Conservation (phyloP, 306 rosid species). For the Cucurbita moschata region DNA sequence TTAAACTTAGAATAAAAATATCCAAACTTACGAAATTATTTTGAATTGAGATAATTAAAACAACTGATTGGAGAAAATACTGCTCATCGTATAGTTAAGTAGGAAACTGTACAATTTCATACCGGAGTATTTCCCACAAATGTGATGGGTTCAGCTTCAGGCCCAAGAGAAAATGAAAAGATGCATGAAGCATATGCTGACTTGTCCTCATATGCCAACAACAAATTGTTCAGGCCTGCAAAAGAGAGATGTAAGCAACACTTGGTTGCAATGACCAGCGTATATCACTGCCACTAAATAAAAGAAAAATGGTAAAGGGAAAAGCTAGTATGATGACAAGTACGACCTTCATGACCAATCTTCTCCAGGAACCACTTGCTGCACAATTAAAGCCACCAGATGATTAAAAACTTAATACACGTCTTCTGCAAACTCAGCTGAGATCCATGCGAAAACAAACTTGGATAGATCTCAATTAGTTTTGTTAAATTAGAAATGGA, state of each 20-base stretch:
- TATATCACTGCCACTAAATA: slow-evolving; percentile 6
- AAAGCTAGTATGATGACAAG: not conserved
- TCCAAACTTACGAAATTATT: not conserved
- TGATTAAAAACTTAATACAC: not conserved
- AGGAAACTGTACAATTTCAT: slow-evolving; percentile 1
- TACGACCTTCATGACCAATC: slow-evolving; percentile 80
- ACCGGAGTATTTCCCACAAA: slow-evolving; percentile 84
- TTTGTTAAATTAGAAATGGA: not conserved
- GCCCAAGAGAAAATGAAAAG: slow-evolving; percentile 63
- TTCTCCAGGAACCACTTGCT: slow-evolving; percentile 99
- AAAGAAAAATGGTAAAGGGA: not conserved
- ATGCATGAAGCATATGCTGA: slow-evolving; percentile 82
- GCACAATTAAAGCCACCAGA: slow-evolving; percentile 28
- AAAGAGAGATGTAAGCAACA: slow-evolving; percentile 8
- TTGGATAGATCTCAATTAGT: not conserved
- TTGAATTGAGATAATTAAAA: not conserved
- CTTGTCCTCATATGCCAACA: slow-evolving; percentile 87
- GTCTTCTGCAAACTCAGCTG: not conserved
- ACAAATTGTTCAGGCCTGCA: slow-evolving; percentile 80
- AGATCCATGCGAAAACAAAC: not conserved
- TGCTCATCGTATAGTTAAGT: not conserved
- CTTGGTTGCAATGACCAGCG: not conserved
- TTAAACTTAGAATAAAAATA: not conserved
- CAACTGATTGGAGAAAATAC: not conserved
- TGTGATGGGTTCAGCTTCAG: slow-evolving; percentile 53